A percentile compares a stretch with the other conserved stretches of the same genome.
Conservation (phyloP, 1,284 basidiomycete genomes). For the Fomes fomentarius region DNA sequence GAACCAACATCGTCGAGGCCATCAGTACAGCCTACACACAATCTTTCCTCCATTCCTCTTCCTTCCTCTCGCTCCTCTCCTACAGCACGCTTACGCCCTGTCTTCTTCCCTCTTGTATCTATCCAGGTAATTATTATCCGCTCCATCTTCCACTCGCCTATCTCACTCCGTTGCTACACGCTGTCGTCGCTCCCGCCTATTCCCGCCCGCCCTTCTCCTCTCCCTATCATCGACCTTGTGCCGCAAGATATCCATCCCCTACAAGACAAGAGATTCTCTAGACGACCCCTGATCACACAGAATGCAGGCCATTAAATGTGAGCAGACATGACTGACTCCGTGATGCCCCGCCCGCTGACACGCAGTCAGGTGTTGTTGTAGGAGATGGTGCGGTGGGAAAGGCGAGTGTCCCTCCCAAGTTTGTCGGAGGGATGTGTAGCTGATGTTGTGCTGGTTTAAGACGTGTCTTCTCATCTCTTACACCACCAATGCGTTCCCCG, state of each 20-base stretch:
- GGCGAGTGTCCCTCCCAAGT: constrained; percentile 50
- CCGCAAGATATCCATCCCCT: constrained; percentile 17
- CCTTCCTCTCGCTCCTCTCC: constrained; percentile 23
- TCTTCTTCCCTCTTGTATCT: constrained; percentile 23
- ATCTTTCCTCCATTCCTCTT: constrained; percentile 29
- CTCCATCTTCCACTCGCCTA: neutral
- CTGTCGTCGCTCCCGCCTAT: constrained; percentile 18
- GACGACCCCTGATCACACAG: constrained; percentile 31
- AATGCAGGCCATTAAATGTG: constrained; percentile 49
- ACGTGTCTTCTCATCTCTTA: constrained; percentile 97
- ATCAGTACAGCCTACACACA: constrained; percentile 32
- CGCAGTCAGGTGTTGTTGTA: constrained; percentile 86
- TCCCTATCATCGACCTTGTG: neutral
- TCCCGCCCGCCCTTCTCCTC: constrained; percentile 2
- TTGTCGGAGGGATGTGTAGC: constrained; percentile 8
- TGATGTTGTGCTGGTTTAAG: constrained; percentile 44
- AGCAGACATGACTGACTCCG: constrained; percentile 19
- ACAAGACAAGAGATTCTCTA: constrained; percentile 17
- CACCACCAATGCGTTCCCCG: constrained; percentile 95
- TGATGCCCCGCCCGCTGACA: constrained; percentile 16
- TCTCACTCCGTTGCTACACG: constrained; percentile 18
- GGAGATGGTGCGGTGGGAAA: constrained; percentile 99
- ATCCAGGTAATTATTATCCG: constrained; percentile 16
- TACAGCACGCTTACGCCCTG: constrained; percentile 20
- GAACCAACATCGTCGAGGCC: constrained; percentile 31